Percentiles rank a stretch among this genome's conserved stretches.
Evolutionary conservation across 352 stramenopile species (phyloP).

Genomic region (Pythium biforme): DNA sequence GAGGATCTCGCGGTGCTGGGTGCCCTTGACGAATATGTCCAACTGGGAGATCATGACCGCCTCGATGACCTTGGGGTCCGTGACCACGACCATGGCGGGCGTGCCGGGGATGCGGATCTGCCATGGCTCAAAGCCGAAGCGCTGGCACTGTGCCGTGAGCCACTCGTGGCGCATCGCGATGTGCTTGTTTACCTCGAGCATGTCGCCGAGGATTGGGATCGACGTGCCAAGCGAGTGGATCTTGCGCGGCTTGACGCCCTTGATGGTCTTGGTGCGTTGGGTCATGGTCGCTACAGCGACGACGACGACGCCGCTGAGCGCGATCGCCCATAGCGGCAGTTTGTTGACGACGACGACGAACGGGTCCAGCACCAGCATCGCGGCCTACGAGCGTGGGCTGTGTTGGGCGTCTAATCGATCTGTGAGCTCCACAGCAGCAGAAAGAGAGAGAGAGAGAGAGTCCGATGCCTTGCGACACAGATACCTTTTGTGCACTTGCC

Average conservation of each 20-base stretch:
- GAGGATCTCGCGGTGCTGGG: slow-evolving; percentile 15
- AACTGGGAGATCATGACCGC: slow-evolving; percentile 32
- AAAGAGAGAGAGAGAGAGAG: not conserved
- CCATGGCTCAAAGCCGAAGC: slow-evolving; percentile 24
- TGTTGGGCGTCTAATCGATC: too few relatives aligned
- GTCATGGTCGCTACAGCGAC: not conserved
- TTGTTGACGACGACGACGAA: not conserved
- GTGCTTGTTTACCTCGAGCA: slow-evolving; percentile 33
- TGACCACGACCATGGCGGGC: slow-evolving; percentile 21
- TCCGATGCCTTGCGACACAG: too few relatives aligned
- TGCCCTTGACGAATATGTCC: slow-evolving; percentile 29
- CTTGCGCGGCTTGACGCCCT: not conserved
- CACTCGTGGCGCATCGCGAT: slow-evolving; percentile 41
- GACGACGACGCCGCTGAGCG: not conserved
- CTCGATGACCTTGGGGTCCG: slow-evolving; percentile 21
- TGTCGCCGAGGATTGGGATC: slow-evolving; percentile 40
- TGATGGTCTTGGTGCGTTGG: not conserved
- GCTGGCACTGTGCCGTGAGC: slow-evolving; percentile 19
- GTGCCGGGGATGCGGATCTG: slow-evolving; percentile 16
- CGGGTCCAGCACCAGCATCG: not conserved
- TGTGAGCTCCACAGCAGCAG: too few relatives aligned
- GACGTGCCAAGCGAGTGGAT: slow-evolving; percentile 2
- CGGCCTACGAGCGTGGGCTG: too few relatives aligned
- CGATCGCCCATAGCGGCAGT: not conserved
- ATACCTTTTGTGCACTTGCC: too few relatives aligned